A percentile compares a stretch with the other conserved stretches of the same genome.
Conservation (phyloP, 2,329 filamentous ascomycete genomes). For the Raffaelea albimanens region DNA sequence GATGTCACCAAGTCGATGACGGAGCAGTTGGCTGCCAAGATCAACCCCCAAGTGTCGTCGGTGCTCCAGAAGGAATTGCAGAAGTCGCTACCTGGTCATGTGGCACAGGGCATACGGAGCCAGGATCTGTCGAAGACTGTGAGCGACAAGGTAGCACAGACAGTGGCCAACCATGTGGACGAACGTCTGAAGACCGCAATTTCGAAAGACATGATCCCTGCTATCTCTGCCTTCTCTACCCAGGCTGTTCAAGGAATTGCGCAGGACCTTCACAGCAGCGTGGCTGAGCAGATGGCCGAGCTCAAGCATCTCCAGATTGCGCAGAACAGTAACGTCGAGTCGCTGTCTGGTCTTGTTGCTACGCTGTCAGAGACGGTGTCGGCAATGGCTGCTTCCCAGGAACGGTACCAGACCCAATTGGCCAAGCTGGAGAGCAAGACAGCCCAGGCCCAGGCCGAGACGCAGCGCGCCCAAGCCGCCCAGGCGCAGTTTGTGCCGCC, state of each 20-base stretch:
- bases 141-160: constrained; percentile 60
- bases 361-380: constrained; percentile 60
- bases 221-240: constrained; percentile 54
- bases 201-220: constrained; percentile 54
- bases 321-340: constrained; percentile 58
- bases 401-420: constrained; percentile 57
- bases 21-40: constrained; percentile 58
- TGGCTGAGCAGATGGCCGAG: constrained; percentile 39
- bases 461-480: constrained; percentile 4
- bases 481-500: constrained; percentile 16
- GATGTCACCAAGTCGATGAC: constrained; percentile 59
- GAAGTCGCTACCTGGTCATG: constrained; percentile 54
- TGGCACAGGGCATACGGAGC: constrained; percentile 61
- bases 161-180: constrained; percentile 60
- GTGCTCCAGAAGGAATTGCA: constrained; percentile 66
- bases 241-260: constrained; percentile 60
- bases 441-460: constrained; percentile 1
- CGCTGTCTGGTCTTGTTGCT: constrained; percentile 58
- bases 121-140: constrained; percentile 64
- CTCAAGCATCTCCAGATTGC: constrained; percentile 41
- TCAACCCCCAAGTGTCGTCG: constrained; percentile 57
- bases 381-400: constrained; percentile 58
- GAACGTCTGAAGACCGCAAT: constrained; percentile 55
- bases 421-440: constrained; percentile 37
- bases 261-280: constrained; percentile 57